Conservation (phyloP, 805 yeast species). For the Candida sonorensis region DNA sequence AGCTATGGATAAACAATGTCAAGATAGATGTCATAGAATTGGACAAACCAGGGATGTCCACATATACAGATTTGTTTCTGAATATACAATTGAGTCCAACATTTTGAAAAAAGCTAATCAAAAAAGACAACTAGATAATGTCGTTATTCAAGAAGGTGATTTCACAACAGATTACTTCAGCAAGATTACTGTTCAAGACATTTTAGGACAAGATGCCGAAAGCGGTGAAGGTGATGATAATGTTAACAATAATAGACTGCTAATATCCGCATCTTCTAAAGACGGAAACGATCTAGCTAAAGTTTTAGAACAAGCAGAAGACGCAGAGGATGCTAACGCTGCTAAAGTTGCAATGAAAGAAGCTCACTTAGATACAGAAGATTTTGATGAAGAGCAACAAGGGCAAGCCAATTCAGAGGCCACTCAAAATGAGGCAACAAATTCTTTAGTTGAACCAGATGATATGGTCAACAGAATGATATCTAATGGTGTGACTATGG, state of each 20-base stretch:
- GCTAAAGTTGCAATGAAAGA: constrained; percentile 87
- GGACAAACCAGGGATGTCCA: constrained; percentile 98
- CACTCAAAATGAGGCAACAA: constrained; percentile 8
- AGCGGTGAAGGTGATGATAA: constrained; percentile 18
- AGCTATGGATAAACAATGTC: constrained; percentile 99
- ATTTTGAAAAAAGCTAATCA: constrained; percentile 91
- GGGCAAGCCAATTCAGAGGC: constrained; percentile 18
- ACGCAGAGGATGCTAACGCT: constrained; percentile 84
- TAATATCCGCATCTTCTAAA: constrained; percentile 7
- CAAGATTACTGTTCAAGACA: constrained; percentile 76
- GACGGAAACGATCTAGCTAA: constrained; percentile 26
- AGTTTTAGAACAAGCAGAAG: constrained; percentile 86
- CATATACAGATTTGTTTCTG: constrained; percentile 92
- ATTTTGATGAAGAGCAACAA: constrained; percentile 51
- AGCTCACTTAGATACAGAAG: constrained; percentile 76
- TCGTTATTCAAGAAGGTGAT: constrained; percentile 95
- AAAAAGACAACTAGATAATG: constrained; percentile 87
- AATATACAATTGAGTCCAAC: constrained; percentile 92
- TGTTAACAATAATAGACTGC: constrained; percentile 18
- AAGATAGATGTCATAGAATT: constrained; percentile 97
- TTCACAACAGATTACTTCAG: constrained; percentile 96
- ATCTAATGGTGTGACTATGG: constrained; percentile 8
- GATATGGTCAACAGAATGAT: constrained; percentile 16
- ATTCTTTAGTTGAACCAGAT: constrained; percentile 26
- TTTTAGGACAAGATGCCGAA: constrained; percentile 57